Base-by-base conservation (phyloP, 2,329 filamentous ascomycete genomes). In the Aquanectria penicillioides region DNA sequence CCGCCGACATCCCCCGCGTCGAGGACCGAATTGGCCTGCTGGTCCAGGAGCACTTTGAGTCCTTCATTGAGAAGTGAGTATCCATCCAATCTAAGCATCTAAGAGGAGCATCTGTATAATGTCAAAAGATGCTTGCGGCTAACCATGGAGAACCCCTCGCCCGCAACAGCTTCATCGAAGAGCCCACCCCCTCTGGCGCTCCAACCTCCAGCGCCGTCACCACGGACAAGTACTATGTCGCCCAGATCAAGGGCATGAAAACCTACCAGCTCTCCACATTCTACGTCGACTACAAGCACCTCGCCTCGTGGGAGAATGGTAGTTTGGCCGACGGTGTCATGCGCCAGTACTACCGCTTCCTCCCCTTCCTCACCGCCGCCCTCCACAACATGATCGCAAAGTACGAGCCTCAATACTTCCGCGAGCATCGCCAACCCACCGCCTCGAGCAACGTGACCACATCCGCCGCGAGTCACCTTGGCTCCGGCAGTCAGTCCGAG, bases 371-470 rank as follows among this genome's bases (percentile, higher is more conserved):
- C 70, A 93, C 91, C 18, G 88, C 91, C 63, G 94, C 90, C 22
- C 81, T 99, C 37, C 93, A 99, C 79, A 96, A 93, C 71, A 87
- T 97, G 77, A 96, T 99, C 69, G 90, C 92, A 66, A 97, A 97
- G 78, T 90, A 97, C 78, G 94, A 97, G 75, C 92, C 95, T 5
- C 86, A 91, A 73, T 99, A 98, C 79, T 98, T 97, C 79, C 87
- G 92, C 68, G 91, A 96, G 71, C 94, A 98, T 80, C 88, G 93
- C 49, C 93, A 97, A 74, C 89, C 93, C 6, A 90, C 89, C 3
- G 87, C 89, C 41, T 90, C 90, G 13, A 91, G 90, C 60, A 89
- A 87, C 51, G 83, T 89, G 63, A 87, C 91, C 2, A 89, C 89
- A 5, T 89, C 92, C 1, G 89, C 84, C 20, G 81, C 82, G 23